Evolutionary conservation across 331 rosid genomes (phyloP).

Genomic region (Malus hybrid): DNA sequence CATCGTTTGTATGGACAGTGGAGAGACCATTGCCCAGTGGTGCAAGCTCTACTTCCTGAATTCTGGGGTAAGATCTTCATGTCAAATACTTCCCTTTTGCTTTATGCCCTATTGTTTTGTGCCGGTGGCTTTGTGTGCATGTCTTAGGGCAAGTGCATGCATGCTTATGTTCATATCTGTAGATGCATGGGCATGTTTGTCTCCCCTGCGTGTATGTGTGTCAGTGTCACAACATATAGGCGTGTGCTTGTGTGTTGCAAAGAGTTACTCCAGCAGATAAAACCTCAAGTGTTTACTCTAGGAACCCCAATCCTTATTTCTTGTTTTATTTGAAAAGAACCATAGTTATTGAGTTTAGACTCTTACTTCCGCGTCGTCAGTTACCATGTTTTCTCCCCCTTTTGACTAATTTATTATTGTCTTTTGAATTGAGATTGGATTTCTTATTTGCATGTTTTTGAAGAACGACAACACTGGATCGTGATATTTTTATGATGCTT

Average conservation of each 20-base stretch:
- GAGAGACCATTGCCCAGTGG: constrained; percentile 60
- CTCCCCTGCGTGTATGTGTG: background rate
- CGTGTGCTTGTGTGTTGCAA: background rate
- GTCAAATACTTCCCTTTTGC: constrained; percentile 1
- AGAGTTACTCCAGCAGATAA: background rate
- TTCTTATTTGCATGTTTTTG: constrained; percentile 56
- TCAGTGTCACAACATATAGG: background rate
- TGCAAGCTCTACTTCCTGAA: constrained; percentile 41
- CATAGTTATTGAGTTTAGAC: background rate
- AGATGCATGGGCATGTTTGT: background rate
- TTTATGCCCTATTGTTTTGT: background rate
- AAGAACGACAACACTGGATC: constrained; percentile 63
- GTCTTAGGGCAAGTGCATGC: background rate
- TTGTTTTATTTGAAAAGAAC: background rate
- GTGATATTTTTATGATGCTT: constrained; percentile 78
- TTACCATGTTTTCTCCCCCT: background rate
- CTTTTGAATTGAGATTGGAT: constrained; percentile 45
- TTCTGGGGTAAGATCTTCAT: constrained; percentile 44
- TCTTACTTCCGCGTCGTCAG: background rate
- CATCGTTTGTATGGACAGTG: constrained; percentile 47
- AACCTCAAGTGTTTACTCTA: background rate
- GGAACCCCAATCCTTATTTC: background rate
- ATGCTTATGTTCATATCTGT: background rate
- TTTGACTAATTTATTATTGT: constrained; percentile 17
- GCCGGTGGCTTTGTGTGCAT: background rate